phyloP scores from a whole-genome alignment of 2,329 filamentous ascomycete genomes.

The Ophiocordyceps camponoti-floridani region DNA sequence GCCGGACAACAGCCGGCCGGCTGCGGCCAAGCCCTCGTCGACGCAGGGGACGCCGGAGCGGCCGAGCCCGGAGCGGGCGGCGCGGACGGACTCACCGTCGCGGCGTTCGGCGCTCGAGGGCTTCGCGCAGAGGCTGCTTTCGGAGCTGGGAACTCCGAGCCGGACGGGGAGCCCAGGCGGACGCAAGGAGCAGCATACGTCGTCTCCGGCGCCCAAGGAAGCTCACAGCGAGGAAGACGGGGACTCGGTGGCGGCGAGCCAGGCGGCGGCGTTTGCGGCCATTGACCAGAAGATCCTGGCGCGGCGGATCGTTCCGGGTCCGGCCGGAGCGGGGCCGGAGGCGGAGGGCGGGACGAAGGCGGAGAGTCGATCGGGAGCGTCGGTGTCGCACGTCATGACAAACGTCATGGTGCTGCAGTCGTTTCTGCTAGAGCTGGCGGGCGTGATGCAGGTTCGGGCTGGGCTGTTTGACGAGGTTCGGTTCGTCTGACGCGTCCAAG shows the following conservation, averaged over 20 bases:
- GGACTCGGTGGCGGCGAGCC: conserved; percentile 22
- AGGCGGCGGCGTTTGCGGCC: conserved; percentile 42
- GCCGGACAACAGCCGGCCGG: conserved; percentile 15
- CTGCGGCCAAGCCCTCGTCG: conserved; percentile 10
- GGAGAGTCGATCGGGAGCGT: conserved; percentile 10
- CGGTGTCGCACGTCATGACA: conserved; percentile 61
- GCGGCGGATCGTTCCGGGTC: conserved; percentile 21
- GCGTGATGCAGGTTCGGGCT: conserved; percentile 56
- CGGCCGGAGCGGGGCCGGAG: conserved; percentile 9
- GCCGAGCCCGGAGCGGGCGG: conserved; percentile 22
- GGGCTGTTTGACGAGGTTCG: conserved; percentile 61
- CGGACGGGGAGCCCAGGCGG: conserved; percentile 30
- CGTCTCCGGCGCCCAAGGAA: conserved; percentile 5
- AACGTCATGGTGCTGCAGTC: conserved; percentile 67
- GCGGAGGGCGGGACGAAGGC: conserved; percentile 22
- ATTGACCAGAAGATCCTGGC: conserved; percentile 44
- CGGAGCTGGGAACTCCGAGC: conserved; percentile 37
- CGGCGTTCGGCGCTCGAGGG: conserved; percentile 38
- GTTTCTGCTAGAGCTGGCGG: conserved; percentile 61
- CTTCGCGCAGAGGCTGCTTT: conserved; percentile 43
- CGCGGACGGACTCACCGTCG: conserved; percentile 31
- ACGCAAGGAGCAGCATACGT: conserved; percentile 24
- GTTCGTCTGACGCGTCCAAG: conserved; percentile 20
- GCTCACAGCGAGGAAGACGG: conserved; percentile 7
- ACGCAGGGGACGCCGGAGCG: conserved; percentile 5